A percentile compares a stretch with the other conserved stretches of the same genome.
Evolutionary conservation across 148 eudicot species (phyloP).

Genomic region (Diospyros kaki): DNA sequence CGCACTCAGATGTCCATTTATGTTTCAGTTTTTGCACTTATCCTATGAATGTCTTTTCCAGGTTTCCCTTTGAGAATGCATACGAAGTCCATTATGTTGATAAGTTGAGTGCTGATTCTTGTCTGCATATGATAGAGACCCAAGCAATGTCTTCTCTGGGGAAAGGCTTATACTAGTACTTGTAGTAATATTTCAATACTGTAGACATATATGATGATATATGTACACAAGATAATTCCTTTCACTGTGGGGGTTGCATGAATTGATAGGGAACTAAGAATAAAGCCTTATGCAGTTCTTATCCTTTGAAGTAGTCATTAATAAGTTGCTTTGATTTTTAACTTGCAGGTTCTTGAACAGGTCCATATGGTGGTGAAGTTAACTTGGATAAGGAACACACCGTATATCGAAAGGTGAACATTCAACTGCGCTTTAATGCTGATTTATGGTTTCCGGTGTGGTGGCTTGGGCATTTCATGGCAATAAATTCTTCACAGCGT

Average conservation of each 20-base stretch:
- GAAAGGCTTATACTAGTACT: neutral
- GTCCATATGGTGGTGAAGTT: constrained; percentile 53
- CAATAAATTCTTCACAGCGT: neutral
- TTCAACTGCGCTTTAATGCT: neutral
- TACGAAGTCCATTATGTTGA: neutral
- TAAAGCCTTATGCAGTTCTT: constrained; percentile 5
- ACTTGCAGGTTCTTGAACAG: constrained; percentile 66
- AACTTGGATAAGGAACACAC: constrained; percentile 91
- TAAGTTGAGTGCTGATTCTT: neutral
- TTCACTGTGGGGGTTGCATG: neutral
- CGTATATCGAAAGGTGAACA: constrained; percentile 58
- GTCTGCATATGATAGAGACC: neutral
- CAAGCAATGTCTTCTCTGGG: neutral
- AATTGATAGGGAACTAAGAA: constrained; percentile 7
- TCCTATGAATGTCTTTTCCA: neutral
- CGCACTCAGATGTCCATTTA: too few relatives aligned
- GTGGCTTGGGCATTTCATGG: neutral
- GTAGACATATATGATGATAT: neutral
- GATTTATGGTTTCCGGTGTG: neutral
- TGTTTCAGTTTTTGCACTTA: neutral
- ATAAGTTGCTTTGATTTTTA: constrained; percentile 1
- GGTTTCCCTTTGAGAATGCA: neutral
- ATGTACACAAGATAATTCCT: neutral
- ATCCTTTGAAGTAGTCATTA: constrained; percentile 4
- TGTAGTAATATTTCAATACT: neutral